Evolutionary conservation across 345 rosid genomes (phyloP), one percentile per base, ranked within the genome.

Genomic region (Carallia pectinifolia): DNA sequence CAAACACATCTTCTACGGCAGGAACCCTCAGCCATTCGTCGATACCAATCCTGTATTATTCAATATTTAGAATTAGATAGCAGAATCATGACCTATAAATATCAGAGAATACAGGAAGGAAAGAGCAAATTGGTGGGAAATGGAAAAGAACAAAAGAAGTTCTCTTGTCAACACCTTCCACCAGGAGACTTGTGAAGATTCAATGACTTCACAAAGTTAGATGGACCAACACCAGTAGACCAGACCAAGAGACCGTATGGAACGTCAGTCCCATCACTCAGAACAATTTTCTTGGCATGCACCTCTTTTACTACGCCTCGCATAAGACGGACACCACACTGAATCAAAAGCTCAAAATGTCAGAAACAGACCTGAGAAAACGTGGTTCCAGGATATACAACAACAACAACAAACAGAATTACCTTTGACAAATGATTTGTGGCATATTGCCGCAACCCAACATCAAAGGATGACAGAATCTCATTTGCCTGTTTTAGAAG

Each of bases 211-310:
- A 87, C 81, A 62, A 89, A 89, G 71, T 84, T 63, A 19, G 88
- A 89, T 16, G 94, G 88, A 64, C 97, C 98, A 66, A 94, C 96
- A 40, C 98, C 98, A 1, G 96, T 91, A 29, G 98, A 94, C 97
- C 95, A 94, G 18, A 94, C 96, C 68, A 94, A 69, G 39, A 91
- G 91, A 48, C 97, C 97, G 4, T 88, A 88, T 8, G 97, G 92
- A 74, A 91, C 93, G 16, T 79, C 79, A 13, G 86, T 84, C 4
- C 91, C 91, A 47, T 87, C 90, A 70, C 50, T 87, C 6, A 89
- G 78, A 60, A 83, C 76, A 68, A 89, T 78, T 54, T 77, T 87
- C 72, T 80, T 79, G 18, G 81, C 62, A 62, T 77, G 83, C 63
- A 88, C 90, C 78, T 82, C 90, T 69, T 85, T 85, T 62, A 88